Evolutionary conservation across 371 early-diverging fungal species (phyloP), one percentile per base, ranked within the genome.

Genomic region (Thermomucor indicae-seudaticae): DNA sequence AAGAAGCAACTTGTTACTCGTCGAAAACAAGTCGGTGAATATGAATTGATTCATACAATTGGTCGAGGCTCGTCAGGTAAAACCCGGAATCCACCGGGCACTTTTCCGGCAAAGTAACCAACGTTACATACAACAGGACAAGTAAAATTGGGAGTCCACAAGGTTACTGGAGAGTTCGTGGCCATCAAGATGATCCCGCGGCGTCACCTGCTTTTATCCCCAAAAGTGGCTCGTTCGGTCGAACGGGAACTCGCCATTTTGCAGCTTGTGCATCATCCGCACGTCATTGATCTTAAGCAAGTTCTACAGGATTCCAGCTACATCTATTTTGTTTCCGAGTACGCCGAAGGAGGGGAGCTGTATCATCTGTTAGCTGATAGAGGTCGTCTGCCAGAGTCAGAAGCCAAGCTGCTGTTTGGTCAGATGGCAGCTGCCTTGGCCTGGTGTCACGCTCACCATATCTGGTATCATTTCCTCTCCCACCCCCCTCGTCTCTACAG

Each of bases 341-440:
- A 73, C 31, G 57, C 61, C 14, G 58, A 65, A 40, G 74, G 74
- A 39, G 74, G 74, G 0, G 70, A 73, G 38, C 51, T 73, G 0
- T 70, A 62, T 45, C 49, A 67, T 38, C 32, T 56, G 12, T 47
- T 72, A n/a, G 55, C 50, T n/a, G 55, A 47, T 23, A 45, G 47
- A 45, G 47, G 61, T 29, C 43, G 41, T 27, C 19, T 67, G 20
- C 42, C 57, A 3, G 98, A 99, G 56, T 57, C 51, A 10, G 92
- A 94, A 53, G 96, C 96, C 3, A 81, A 88, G 47, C 58, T 58
- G 12, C 90, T 93, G 46, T 97, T 97, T 64, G 84, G 85, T 57
- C 97, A 99, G 70, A 90, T 99, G 38, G 81, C 94, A 29, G 84
- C 77, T 30, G 99, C 92, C 1, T 70, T 99, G 30, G 89, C 92